These are phyloP conservation scores for Eragrostis nindensis DNA, from an alignment of 176 grass and related monocot genomes.

Conservation along the genomic window DNA sequence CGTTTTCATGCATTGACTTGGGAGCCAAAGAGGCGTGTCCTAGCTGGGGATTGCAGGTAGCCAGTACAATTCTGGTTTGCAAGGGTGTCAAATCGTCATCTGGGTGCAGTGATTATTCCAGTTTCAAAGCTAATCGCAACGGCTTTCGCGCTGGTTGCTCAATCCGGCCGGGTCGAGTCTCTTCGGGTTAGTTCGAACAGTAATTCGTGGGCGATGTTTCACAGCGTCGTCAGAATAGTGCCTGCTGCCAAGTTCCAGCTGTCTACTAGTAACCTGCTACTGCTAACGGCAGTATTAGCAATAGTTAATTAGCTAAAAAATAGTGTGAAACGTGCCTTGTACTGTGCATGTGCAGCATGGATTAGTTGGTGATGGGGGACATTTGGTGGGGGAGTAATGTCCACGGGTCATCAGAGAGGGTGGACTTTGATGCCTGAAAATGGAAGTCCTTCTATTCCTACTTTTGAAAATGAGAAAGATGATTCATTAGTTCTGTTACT, in stretches of 20 bases:
- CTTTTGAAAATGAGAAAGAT: no score
- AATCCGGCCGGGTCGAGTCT: neutral
- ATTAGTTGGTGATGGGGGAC: no score
- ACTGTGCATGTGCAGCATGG: no score
- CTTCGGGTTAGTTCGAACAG: neutral
- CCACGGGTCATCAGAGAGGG: neutral
- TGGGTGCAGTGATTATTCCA: no score
- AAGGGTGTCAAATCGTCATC: neutral
- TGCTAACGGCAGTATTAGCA: neutral
- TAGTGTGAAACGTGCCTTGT: neutral
- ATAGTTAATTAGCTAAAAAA: neutral
- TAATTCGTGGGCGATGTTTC: neutral
- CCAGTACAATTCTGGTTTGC: neutral
- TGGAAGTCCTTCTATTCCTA: no score
- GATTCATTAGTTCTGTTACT: no score
- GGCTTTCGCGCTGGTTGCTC: neutral
- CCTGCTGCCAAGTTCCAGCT: neutral
- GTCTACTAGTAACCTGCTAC: neutral
- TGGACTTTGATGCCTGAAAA: neutral
- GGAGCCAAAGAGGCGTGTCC: neutral
- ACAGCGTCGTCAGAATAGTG: neutral
- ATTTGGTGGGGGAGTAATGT: no score
- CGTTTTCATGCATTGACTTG: neutral
- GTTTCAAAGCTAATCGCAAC: neutral
- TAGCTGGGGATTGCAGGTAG: neutral